These are phyloP conservation scores for Cudoniella acicularis DNA, from an alignment of 495 filamentous ascomycete species.

Conservation along the genomic window DNA sequence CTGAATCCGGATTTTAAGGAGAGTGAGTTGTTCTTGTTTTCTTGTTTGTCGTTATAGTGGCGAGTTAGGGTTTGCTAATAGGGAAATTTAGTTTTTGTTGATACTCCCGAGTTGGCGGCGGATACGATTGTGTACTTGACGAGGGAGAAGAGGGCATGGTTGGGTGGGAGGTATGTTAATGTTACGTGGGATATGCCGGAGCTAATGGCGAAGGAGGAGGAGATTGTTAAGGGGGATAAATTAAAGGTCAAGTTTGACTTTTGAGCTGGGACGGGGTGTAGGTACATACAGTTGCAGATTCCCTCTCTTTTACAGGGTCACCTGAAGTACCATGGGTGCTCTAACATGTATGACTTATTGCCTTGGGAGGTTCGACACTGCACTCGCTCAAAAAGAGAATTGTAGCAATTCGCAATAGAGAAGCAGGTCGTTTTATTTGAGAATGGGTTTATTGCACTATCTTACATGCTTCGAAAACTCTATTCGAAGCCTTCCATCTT, in stretches of 20 bases:
- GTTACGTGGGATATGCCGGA: constrained; percentile 47
- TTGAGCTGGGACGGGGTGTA: too few relatives aligned
- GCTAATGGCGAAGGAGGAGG: constrained; percentile 37
- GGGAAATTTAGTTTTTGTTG: constrained; percentile 30
- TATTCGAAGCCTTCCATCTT: too few relatives aligned
- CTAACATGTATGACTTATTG: too few relatives aligned
- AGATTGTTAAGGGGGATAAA: constrained; percentile 43
- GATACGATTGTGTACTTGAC: constrained; percentile 49
- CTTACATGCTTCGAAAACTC: too few relatives aligned
- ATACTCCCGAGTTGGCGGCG: constrained; percentile 40
- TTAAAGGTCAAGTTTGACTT: constrained; percentile 31
- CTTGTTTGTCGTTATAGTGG: constrained; percentile 20
- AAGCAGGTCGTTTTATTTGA: too few relatives aligned
- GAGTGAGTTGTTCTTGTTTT: constrained; percentile 2
- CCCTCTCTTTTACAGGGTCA: too few relatives aligned
- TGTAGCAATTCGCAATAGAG: too few relatives aligned
- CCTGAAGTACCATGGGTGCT: too few relatives aligned
- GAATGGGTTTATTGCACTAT: too few relatives aligned
- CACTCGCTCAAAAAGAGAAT: too few relatives aligned
- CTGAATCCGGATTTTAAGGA: constrained; percentile 4
- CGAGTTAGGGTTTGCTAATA: constrained; percentile 3
- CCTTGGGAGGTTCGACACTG: too few relatives aligned
- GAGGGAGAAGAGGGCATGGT: constrained; percentile 43
- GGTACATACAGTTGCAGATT: too few relatives aligned
- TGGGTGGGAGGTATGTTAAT: constrained; percentile 47